phyloP scores from a whole-genome alignment of 2,329 filamentous ascomycete genomes.

The Cladosporium velox region DNA sequence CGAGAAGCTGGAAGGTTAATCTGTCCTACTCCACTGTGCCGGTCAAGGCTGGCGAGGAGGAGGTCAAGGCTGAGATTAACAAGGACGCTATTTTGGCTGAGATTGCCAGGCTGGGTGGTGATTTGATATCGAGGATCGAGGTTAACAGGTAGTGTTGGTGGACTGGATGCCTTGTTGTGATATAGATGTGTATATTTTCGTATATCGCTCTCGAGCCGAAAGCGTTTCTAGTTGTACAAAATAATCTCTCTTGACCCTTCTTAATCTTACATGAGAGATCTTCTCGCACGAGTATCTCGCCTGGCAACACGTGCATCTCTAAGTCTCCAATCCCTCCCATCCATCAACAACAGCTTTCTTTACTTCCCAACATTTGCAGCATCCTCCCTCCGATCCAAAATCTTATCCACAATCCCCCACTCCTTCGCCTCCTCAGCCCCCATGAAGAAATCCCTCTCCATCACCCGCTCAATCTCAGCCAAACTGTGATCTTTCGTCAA shows the following conservation, averaged over 20 bases:
- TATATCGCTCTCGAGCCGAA: not conserved
- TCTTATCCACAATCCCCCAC: slow-evolving; percentile 88
- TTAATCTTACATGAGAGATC: not conserved
- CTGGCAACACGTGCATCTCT: not conserved
- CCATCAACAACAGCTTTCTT: not conserved
- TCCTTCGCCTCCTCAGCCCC: slow-evolving; percentile 84
- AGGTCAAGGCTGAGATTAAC: slow-evolving; percentile 61
- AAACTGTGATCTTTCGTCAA: slow-evolving; percentile 78
- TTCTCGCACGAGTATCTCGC: not conserved
- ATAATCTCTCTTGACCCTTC: not conserved
- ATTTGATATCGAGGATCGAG: slow-evolving; percentile 69
- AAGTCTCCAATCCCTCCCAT: not conserved
- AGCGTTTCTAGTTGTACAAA: not conserved
- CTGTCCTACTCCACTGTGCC: slow-evolving; percentile 68
- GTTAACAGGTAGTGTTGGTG: slow-evolving; percentile 33
- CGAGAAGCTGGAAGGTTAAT: slow-evolving; percentile 68
- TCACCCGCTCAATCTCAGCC: slow-evolving; percentile 86
- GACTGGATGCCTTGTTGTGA: not conserved
- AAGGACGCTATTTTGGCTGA: slow-evolving; percentile 68
- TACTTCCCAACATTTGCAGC: slow-evolving; percentile 19
- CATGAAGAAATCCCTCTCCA: slow-evolving; percentile 97
- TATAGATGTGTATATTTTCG: not conserved
- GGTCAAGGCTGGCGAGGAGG: slow-evolving; percentile 37
- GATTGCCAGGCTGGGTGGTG: slow-evolving; percentile 64
- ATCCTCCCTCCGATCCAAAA: slow-evolving; percentile 65